phyloP scores from a whole-genome alignment of 2,329 filamentous ascomycete genomes.

The Trichoderma sp. region DNA sequence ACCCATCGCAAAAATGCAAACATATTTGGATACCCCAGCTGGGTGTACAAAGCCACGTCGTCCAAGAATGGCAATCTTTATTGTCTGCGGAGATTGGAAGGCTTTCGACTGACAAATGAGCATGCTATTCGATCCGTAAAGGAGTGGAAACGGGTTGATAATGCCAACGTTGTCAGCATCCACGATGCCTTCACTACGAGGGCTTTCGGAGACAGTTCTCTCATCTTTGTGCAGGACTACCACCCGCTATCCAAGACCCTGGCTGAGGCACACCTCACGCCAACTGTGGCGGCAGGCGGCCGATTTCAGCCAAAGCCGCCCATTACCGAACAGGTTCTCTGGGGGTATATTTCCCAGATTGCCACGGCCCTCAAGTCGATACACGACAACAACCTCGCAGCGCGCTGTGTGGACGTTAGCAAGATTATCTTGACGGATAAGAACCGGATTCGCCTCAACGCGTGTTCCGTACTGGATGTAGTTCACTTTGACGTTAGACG shows the following conservation, averaged over 20 bases:
- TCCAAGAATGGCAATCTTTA: slow-evolving; percentile 88
- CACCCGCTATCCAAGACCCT: slow-evolving; percentile 89
- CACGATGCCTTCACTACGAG: slow-evolving; percentile 92
- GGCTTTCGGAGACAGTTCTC: slow-evolving; percentile 89
- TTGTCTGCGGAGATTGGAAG: slow-evolving; percentile 81
- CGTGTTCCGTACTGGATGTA: slow-evolving; percentile 86
- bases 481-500: slow-evolving; percentile 73
- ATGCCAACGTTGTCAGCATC: slow-evolving; percentile 77
- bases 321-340: slow-evolving; percentile 72
- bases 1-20: slow-evolving; percentile 73
- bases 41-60: slow-evolving; percentile 92
- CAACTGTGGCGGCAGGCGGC: slow-evolving; percentile 40
- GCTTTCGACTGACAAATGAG: slow-evolving; percentile 84
- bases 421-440: slow-evolving; percentile 91
- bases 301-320: slow-evolving; percentile 46
- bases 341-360: slow-evolving; percentile 91
- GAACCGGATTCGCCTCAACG: slow-evolving; percentile 83
- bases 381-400: slow-evolving; percentile 76
- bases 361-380: slow-evolving; percentile 84
- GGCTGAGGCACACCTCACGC: slow-evolving; percentile 71
- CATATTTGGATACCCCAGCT: slow-evolving; percentile 84
- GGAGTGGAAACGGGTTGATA: slow-evolving; percentile 83
- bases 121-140: slow-evolving; percentile 83
- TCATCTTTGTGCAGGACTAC: slow-evolving; percentile 92
- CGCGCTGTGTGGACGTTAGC: slow-evolving; percentile 78